Evolutionary conservation across 495 filamentous ascomycete genomes (phyloP), one percentile per base, ranked within the genome.

Genomic region (Daldinia decipiens): DNA sequence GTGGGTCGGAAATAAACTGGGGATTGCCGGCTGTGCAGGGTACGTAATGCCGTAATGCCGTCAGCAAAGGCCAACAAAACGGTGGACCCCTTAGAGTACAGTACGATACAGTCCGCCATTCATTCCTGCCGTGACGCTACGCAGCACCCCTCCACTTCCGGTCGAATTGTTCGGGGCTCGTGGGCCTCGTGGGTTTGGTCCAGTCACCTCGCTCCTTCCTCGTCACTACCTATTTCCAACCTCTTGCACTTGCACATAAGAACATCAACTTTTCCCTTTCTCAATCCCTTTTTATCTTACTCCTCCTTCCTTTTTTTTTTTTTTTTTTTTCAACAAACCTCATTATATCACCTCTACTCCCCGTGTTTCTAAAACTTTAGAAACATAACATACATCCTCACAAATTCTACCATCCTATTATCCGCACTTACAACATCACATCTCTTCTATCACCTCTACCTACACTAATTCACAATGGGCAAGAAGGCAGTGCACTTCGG

Each of bases 401-500:
- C 11, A 45, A 36, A 63, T 58, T 36, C 32, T 54, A 59, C 52
- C 15, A 58, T 59, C 21, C 29, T 53, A 47, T 47, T 5, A 47
- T 52, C 11, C 19, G n/a, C 38, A 67, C 36, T 15, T 34, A 59
- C n/a, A n/a, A 54, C 24, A 53, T 52, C 21, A 40, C 19, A 6
- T 53, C 19, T 24, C 8, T 15, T 50, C n/a, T 50, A n/a, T 12
- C 34, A 21, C 38, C 60, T 29, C 39, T 51, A 54, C 26, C 52
- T 39, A 24, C 6, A 50, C 32, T 39, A 19, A 52, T 38, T 71
- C 72, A 84, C 65, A 70, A 90, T 89, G 87, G 81, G 78, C 56
- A 93, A 92, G 81, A 96, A 93, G 78, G 93, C 93, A 59, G 87
- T 97, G 73, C 94, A 97, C 81, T 97, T 97, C 73, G 94, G 94